A percentile compares a stretch with the other conserved stretches of the same genome.
phyloP scores from a whole-genome alignment of 1,139 yeast genomes.

The Blastobotrys malaysiensis region DNA sequence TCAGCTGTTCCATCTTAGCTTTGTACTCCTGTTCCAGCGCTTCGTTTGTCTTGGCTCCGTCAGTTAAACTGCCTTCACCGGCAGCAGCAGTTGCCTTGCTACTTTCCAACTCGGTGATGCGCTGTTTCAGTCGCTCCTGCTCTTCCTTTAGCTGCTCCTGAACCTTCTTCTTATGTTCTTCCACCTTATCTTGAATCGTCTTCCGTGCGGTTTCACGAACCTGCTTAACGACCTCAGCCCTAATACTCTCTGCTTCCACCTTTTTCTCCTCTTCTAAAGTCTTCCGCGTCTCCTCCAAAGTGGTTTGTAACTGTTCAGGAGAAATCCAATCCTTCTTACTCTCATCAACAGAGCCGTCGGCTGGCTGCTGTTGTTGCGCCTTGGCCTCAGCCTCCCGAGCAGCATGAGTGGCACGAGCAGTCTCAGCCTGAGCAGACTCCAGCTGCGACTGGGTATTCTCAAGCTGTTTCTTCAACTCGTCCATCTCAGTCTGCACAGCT shows the following conservation, averaged over 20 bases:
- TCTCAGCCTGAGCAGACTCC: not conserved
- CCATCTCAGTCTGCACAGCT: slow-evolving; percentile 7
- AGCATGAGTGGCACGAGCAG: slow-evolving; percentile 8
- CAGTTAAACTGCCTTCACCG: not conserved
- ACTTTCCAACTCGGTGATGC: slow-evolving; percentile 1
- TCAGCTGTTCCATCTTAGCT: slow-evolving; percentile 8
- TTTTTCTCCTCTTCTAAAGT: slow-evolving; percentile 2
- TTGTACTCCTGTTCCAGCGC: slow-evolving; percentile 11
- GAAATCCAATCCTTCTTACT: not conserved
- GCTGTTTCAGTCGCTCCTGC: slow-evolving; percentile 10
- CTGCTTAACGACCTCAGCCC: slow-evolving; percentile 2
- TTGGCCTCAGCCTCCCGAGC: slow-evolving; percentile 5
- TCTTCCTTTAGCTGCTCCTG: slow-evolving; percentile 9
- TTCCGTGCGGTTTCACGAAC: not conserved
- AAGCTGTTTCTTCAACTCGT: slow-evolving; percentile 5
- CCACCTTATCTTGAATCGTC: slow-evolving; percentile 9
- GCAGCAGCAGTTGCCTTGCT: not conserved
- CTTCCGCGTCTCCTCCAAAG: not conserved
- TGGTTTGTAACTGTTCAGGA: not conserved
- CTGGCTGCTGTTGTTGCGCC: not conserved
- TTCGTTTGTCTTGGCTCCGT: slow-evolving; percentile 5
- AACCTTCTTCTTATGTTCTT: slow-evolving; percentile 6
- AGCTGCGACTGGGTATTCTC: not conserved
- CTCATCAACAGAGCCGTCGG: not conserved
- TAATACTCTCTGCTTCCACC: slow-evolving; percentile 1